Evolutionary conservation across 2,329 filamentous ascomycete species (phyloP).

Genomic region (Trichothecium sympodiale): DNA sequence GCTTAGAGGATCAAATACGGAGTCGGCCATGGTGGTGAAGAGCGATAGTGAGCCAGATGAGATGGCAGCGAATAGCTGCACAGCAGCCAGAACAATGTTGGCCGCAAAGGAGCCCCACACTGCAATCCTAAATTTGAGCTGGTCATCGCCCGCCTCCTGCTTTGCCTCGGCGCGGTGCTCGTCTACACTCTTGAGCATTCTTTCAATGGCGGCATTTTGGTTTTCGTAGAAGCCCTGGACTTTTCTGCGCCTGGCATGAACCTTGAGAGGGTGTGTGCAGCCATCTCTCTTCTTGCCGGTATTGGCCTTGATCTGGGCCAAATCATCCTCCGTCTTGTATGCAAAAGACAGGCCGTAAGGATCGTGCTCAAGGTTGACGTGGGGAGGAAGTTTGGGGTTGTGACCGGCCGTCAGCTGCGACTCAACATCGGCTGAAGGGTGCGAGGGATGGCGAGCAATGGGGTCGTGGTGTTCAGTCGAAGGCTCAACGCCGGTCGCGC

Average conservation of each 20-base stretch:
- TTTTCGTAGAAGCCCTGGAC: slow-evolving; percentile 75
- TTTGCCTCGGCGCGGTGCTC: slow-evolving; percentile 76
- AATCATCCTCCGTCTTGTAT: slow-evolving; percentile 68
- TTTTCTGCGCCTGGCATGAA: slow-evolving; percentile 25
- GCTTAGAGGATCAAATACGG: slow-evolving; percentile 83
- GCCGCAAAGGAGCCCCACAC: slow-evolving; percentile 62
- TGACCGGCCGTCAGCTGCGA: slow-evolving; percentile 27
- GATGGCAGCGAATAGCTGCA: slow-evolving; percentile 84
- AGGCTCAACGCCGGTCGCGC: slow-evolving; percentile 30
- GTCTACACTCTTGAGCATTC: slow-evolving; percentile 83
- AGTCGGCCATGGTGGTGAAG: slow-evolving; percentile 95
- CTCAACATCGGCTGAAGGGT: slow-evolving; percentile 32
- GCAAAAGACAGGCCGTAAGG: slow-evolving; percentile 69
- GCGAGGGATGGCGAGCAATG: slow-evolving; percentile 29
- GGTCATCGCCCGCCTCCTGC: slow-evolving; percentile 70
- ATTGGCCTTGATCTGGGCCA: slow-evolving; percentile 70
- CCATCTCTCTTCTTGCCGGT: slow-evolving; percentile 61
- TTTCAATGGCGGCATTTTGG: slow-evolving; percentile 90
- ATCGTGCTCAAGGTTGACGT: slow-evolving; percentile 56
- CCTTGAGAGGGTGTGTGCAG: background rate
- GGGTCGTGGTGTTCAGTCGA: slow-evolving; percentile 24
- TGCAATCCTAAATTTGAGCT: slow-evolving; percentile 61
- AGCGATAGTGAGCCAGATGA: slow-evolving; percentile 85
- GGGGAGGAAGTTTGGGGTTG: slow-evolving; percentile 36
- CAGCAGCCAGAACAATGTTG: slow-evolving; percentile 64